Base-by-base conservation (phyloP, 306 rosid genomes). In the Cicer bijugum region DNA sequence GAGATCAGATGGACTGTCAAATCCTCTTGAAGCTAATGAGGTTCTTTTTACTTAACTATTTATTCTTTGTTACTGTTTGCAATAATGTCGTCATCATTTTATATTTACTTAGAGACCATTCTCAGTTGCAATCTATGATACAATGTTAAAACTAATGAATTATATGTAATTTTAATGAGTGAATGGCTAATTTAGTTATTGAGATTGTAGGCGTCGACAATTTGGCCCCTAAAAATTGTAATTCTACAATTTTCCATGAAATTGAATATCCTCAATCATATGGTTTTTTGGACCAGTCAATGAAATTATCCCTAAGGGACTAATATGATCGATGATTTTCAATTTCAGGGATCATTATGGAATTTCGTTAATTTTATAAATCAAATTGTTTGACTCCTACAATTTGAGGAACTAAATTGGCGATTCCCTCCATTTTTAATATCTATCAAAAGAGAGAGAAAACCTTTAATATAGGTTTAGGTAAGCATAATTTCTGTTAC, bases 1-100 rank as follows among this genome's bases (percentile, higher is more conserved):
- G 82, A 71, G 61, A 71, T 44, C 68, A 20, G 76, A 65, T 35
- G 58, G 62, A 65, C 78, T 46, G 64, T 55, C 80, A 56, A 69
- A 20, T 46, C 23, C 74, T 38, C 63, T 65, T 56, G 80, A 78
- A 75, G 78, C 46, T 17, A 35, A 69, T 10, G 33, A 83, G 86
- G 86, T 83, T 15, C 61, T 70, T 70, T 69, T 75, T 63, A 16
- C 52, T 57, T 37, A 38, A 39, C 37, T 50, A 37, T 9, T 42
- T 53, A 14, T 69, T 69, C 11, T 17, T 8, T 51, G 11, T 63
- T 35, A 48, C 12, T 55, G 19, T 48, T 51, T 47, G 38, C 12
- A 47, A 28, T n/a, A 37, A 8, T 3, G 61, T 55, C 40, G 23
- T 15, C 61, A 60, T 50, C 57, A 42, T 33, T 46, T 53, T 7